phyloP scores from a whole-genome alignment of 305 asterid species.

The Fraxinus nigra region DNA sequence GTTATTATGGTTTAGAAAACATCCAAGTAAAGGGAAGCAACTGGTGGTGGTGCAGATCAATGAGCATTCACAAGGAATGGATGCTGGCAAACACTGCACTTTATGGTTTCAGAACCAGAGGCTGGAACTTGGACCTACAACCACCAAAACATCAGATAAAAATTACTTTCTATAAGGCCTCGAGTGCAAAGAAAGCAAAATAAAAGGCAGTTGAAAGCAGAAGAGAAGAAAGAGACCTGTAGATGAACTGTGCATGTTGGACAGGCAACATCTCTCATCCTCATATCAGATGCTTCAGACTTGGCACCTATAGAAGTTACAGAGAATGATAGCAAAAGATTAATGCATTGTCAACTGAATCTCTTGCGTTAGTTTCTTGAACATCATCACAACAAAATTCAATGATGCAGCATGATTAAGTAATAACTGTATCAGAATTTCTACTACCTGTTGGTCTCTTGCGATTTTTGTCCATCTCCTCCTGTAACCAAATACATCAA shows the following conservation, averaged over 20 bases:
- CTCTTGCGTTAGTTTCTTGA: not conserved
- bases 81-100: conserved; percentile 92
- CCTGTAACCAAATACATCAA: conserved; percentile 42
- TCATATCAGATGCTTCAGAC: conserved; percentile 37
- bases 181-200: not conserved
- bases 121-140: conserved; percentile 74
- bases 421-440: conserved; percentile 1
- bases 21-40: not conserved
- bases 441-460: conserved; percentile 48
- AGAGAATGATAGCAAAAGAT: not conserved
- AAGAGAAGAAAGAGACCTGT: conserved; percentile 47
- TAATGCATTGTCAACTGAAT: not conserved
- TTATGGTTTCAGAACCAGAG: conserved; percentile 83
- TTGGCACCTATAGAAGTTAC: conserved; percentile 37
- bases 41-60: conserved; percentile 26
- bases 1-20: not conserved
- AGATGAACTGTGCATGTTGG: conserved; percentile 89
- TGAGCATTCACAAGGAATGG: conserved; percentile 73
- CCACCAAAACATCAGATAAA: not conserved
- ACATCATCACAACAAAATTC: not conserved
- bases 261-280: conserved; percentile 81
- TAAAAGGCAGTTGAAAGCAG: not conserved
- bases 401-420: not conserved
- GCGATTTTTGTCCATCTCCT: conserved; percentile 86
- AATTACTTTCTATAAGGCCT: not conserved